Evolutionary conservation across 2,329 filamentous ascomycete species (phyloP).

Genomic region (Colletotrichum shisoi): DNA sequence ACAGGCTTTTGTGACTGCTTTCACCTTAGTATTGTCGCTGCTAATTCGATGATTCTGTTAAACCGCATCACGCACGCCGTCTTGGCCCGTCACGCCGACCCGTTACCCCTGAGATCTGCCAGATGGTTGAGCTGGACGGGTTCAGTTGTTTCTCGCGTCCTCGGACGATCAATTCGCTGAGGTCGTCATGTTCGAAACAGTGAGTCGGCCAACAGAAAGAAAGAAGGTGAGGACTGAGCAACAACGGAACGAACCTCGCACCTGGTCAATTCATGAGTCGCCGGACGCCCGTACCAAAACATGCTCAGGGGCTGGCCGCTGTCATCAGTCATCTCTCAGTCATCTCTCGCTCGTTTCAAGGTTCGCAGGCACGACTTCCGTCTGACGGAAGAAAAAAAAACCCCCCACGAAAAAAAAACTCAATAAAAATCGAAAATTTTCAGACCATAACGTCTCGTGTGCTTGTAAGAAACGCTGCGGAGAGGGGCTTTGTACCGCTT

Average conservation of each 20-base stretch:
- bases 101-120: slow-evolving; percentile 9
- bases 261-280: neutral
- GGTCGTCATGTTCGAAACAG: neutral
- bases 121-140: neutral
- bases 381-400: neutral
- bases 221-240: slow-evolving; percentile 2
- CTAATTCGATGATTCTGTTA: slow-evolving; percentile 6
- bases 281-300: neutral
- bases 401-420: no score
- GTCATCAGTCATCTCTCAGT: neutral
- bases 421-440: neutral
- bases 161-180: neutral
- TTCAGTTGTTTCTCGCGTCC: neutral
- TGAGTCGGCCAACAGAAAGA: neutral
- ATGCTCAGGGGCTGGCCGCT: neutral
- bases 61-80: slow-evolving; percentile 2
- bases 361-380: neutral
- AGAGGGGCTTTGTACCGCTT: neutral
- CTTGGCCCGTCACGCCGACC: slow-evolving; percentile 3
- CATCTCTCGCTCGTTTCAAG: neutral
- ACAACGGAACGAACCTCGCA: neutral
- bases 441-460: slow-evolving; percentile 25
- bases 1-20: slow-evolving; percentile 19
- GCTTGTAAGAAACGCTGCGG: slow-evolving; percentile 8
- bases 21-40: neutral